A percentile compares a stretch with the other conserved stretches of the same genome.
Evolutionary conservation across 1,284 basidiomycete genomes (phyloP).

Genomic region (Cryptococcus deneoformans): DNA sequence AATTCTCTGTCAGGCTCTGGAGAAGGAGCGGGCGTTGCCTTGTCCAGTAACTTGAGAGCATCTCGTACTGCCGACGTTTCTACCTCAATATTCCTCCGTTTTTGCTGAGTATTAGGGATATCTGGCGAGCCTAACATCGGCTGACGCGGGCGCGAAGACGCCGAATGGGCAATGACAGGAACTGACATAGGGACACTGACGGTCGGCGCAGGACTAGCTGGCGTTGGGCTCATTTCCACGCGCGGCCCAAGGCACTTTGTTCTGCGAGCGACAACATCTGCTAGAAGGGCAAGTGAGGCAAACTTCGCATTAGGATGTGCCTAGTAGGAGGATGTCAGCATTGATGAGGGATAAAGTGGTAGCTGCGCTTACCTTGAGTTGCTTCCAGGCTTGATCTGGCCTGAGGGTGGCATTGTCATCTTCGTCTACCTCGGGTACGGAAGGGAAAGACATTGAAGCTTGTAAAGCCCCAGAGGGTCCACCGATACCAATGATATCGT

Average conservation of each 20-base stretch:
- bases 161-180: background rate
- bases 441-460: background rate
- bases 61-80: constrained; percentile 72
- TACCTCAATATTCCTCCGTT: constrained; percentile 65
- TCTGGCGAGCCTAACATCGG: constrained; percentile 18
- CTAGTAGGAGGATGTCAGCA: constrained; percentile 8
- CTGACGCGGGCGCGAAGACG: background rate
- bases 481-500: constrained; percentile 22
- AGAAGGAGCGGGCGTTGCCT: constrained; percentile 11
- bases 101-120: background rate
- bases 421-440: background rate
- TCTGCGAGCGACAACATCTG: constrained; percentile 80
- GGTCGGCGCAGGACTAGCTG: constrained; percentile 35
- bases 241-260: constrained; percentile 71
- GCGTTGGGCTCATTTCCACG: constrained; percentile 61
- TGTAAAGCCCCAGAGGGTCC: background rate
- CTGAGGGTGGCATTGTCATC: constrained; percentile 59
- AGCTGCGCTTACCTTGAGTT: constrained; percentile 58
- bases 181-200: constrained; percentile 28
- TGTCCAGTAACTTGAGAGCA: constrained; percentile 71
- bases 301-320: constrained; percentile 83
- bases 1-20: constrained; percentile 5
- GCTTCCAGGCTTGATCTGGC: constrained; percentile 78
- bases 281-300: constrained; percentile 72
- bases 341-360: background rate